A percentile compares a stretch with the other conserved stretches of the same genome.
These are phyloP conservation scores for Linnemannia schmuckeri DNA, from an alignment of 192 early-diverging fungal genomes.

Conservation along the genomic window DNA sequence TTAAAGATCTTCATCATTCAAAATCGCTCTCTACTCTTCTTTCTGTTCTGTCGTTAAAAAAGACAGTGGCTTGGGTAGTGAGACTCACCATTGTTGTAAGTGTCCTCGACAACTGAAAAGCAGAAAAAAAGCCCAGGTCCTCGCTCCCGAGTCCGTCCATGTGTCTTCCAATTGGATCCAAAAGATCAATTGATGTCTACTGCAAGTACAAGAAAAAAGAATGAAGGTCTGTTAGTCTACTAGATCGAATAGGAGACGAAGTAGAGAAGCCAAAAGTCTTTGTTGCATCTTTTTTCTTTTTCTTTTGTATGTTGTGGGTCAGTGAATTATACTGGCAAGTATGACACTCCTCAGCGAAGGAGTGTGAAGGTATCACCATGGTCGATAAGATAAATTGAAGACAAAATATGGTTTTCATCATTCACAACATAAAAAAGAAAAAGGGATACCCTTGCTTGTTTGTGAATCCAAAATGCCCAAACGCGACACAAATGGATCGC, in stretches of 20 bases:
- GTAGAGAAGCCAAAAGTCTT: neutral
- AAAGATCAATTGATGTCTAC: neutral
- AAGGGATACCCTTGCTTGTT: neutral
- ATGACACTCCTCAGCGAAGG: conserved; percentile 62
- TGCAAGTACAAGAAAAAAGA: neutral
- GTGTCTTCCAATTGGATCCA: neutral
- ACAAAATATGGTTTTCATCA: conserved; percentile 55
- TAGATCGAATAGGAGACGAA: neutral
- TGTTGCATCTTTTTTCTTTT: conserved; percentile 1
- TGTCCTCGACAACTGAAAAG: neutral
- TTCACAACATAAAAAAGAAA: conserved; percentile 28
- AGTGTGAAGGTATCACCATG: conserved; percentile 56
- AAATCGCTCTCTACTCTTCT: neutral
- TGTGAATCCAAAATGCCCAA: neutral
- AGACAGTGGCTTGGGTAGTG: neutral
- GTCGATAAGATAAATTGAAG: conserved; percentile 60
- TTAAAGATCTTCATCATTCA: conserved; percentile 52
- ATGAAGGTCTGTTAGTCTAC: neutral
- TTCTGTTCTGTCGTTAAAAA: neutral
- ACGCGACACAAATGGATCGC: neutral
- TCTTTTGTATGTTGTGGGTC: conserved; percentile 35
- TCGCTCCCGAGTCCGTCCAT: neutral
- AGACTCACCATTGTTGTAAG: conserved; percentile 21
- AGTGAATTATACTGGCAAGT: conserved; percentile 60
- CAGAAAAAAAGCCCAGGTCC: neutral